These are phyloP conservation scores for Chrysoporthe puriensis DNA, from an alignment of 2,329 filamentous ascomycete species.

Conservation along the genomic window DNA sequence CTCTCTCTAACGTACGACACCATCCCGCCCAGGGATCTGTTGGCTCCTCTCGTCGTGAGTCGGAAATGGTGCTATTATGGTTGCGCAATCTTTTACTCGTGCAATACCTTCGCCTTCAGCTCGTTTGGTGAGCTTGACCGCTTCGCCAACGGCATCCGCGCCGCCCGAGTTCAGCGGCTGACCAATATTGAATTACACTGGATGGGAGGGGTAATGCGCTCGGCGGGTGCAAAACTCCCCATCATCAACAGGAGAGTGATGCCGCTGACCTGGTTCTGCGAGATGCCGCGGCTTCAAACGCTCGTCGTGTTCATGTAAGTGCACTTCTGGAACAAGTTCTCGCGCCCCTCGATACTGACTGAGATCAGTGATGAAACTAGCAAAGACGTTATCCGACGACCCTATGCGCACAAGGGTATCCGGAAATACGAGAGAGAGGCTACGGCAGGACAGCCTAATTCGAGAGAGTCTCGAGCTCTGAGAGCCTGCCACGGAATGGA, in stretches of 20 bases:
- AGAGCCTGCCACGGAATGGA: constrained; percentile 7
- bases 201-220: constrained; percentile 1
- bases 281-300: constrained; percentile 2
- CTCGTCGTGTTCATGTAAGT: constrained; percentile 8
- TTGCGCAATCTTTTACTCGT: constrained; percentile 15
- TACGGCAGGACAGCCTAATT: constrained; percentile 17
- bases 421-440: not conserved
- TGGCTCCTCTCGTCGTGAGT: constrained; percentile 7
- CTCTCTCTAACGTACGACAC: constrained; percentile 17
- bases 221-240: too few relatives aligned
- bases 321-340: not conserved
- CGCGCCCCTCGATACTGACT: not conserved
- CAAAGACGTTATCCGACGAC: not conserved
- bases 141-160: constrained; percentile 1
- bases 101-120: constrained; percentile 16
- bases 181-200: constrained; percentile 17
- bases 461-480: constrained; percentile 6
- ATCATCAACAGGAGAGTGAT: not conserved
- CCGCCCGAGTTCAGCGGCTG: not conserved
- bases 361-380: not conserved
- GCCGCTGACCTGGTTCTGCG: not conserved
- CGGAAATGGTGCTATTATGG: constrained; percentile 5
- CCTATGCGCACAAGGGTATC: not conserved
- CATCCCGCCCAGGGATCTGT: not conserved
- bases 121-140: constrained; percentile 19